Conservation (phyloP, 176 grass and related monocot genomes). For the Paspalum vaginatum region DNA sequence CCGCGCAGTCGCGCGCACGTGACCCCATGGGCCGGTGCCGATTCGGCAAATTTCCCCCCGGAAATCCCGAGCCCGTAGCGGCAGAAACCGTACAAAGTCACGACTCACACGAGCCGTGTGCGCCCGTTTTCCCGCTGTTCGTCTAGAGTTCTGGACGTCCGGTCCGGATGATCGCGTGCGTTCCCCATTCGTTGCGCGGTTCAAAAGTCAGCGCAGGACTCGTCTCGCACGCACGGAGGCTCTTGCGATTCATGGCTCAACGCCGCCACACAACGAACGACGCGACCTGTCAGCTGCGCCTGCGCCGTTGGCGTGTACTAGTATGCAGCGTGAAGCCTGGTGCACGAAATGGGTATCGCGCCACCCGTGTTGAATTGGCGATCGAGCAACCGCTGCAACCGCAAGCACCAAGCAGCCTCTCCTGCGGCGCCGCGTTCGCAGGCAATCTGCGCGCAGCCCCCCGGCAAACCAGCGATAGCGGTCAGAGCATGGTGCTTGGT, state of each 20-base stretch:
- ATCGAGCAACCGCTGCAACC: no score
- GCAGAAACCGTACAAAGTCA: not conserved
- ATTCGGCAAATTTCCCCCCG: not conserved
- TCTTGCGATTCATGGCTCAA: not conserved
- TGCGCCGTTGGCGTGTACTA: no score
- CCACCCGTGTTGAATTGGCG: not conserved
- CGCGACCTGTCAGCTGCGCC: not conserved
- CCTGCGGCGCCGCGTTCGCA: not conserved
- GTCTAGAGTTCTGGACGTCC: not conserved
- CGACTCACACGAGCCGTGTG: not conserved
- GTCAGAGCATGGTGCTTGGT: not conserved
- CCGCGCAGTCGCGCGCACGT: not conserved
- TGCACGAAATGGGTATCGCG: not conserved
- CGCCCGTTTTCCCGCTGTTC: not conserved
- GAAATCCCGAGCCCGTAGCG: not conserved
- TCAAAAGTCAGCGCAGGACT: not conserved
- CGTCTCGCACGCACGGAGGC: not conserved
- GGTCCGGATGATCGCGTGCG: no score
- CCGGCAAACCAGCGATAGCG: not conserved
- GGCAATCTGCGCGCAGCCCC: not conserved
- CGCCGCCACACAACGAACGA: not conserved
- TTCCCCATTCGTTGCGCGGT: not conserved
- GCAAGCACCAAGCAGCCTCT: not conserved
- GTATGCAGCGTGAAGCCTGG: no score
- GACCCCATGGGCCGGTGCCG: not conserved